Evolutionary conservation across 208 protist species (phyloP), one percentile per base, ranked within the genome.

Genomic region (Trypanosoma congolense): DNA sequence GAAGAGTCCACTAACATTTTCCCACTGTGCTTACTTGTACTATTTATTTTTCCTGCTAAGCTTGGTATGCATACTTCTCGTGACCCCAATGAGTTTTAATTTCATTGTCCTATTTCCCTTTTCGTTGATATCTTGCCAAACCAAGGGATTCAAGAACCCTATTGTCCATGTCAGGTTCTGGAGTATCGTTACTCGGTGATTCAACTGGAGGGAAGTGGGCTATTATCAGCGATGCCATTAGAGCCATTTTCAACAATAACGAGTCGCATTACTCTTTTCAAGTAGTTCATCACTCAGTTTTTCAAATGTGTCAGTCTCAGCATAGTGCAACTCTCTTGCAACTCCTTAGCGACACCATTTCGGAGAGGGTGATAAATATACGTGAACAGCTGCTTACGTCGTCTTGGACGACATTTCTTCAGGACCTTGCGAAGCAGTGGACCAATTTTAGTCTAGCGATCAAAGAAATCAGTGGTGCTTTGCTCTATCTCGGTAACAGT

Each of bases 401-500:
- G 8, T n/a, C 40, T 21, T 24, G 46, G 8, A 28, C 52, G 6
- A 31, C 12, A 24, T 79, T 77, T 70, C 44, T 86, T 12, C 38
- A 71, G 14, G 52, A 63, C 33, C 73, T 87, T 44, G 51, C 73
- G 19, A 61, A 21, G 1, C 56, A 77, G 56, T 86, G 79, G 70
- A 47, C 71, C 1, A 53, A 78, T 28, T 92, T 78, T 68, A 73
- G 64, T 28, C 43, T 53, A 16, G 64, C 77, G 16, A 47, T 90
- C 14, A 35, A 55, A n/a, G 48, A 67, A 38, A 74, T 90, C 14
- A 75, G 68, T 60, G 63, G 61, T 26, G 59, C 76, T n/a, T 54
- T 87, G 33, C 46, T 82, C 6, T 89, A 83, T 52, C 85, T 87
- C 43, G 80, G 82, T 28, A 82, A 82, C 30, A 77, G 76, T 56